Conservation (phyloP, 2,329 filamentous ascomycete genomes). For the Botrytis sinoallii region DNA sequence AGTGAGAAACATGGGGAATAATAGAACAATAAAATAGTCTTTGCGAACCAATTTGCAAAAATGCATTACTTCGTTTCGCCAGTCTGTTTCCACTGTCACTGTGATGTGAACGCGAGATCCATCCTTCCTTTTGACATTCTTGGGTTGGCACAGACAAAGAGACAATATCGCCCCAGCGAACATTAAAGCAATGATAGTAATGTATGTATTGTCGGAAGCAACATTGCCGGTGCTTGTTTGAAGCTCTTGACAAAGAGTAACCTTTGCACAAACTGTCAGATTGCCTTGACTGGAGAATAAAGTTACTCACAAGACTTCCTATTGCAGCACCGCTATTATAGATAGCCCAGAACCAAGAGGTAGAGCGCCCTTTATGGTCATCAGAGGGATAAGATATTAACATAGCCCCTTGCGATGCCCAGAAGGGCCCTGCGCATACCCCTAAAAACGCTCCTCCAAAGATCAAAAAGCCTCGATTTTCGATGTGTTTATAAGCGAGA, state of each 20-base stretch:
- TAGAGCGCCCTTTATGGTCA: constrained; percentile 76
- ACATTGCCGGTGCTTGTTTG: constrained; percentile 45
- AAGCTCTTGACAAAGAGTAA: constrained; percentile 70
- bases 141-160: constrained; percentile 65
- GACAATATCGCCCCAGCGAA: constrained; percentile 57
- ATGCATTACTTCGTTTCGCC: constrained; percentile 71
- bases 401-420: constrained; percentile 77
- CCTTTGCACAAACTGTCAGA: constrained; percentile 32
- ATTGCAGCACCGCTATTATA: constrained; percentile 22
- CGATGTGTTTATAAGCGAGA: constrained; percentile 63
- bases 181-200: constrained; percentile 21
- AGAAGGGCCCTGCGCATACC: constrained; percentile 71
- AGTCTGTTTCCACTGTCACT: constrained; percentile 81
- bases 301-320: constrained; percentile 20
- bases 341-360: constrained; percentile 41
- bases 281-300: neutral
- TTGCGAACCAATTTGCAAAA: constrained; percentile 66
- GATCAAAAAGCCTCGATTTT: constrained; percentile 58
- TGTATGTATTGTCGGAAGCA: constrained; percentile 21
- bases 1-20: constrained; percentile 77
- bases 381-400: constrained; percentile 86
- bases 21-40: constrained; percentile 67
- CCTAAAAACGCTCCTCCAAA: constrained; percentile 73
- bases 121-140: constrained; percentile 68
- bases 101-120: constrained; percentile 65